Base-by-base conservation (phyloP, 495 filamentous ascomycete species). In the Penicillium lagena region DNA sequence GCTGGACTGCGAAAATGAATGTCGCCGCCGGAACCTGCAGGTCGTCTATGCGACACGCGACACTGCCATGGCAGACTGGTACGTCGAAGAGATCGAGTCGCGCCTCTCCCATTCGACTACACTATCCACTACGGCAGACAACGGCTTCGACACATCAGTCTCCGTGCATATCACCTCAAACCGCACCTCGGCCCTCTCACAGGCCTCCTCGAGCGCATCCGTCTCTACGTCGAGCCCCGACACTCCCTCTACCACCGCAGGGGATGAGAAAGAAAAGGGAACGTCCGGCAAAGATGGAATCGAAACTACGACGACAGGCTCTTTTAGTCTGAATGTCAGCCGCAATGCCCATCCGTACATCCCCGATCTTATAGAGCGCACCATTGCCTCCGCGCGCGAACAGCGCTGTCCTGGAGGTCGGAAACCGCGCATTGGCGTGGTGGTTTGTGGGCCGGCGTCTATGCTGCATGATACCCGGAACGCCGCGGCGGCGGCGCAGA, bases 401-500 rank as follows among this genome's bases (percentile, higher is more conserved):
- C 51, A 55, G 17, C 43, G 45, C 7, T 42, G 43, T 8, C 48
- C 43, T 8, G 35, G 36, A 2, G 50, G 47, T 2, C 43, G 39
- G 12, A 63, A 60, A 9, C 51, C 58, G 29, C 55, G 62, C 0
- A 47, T 76, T 11, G 73, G 64, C 1, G 65, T 80, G 1, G 63
- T 69, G 35, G 72, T 66, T 1, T 80, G 76, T 51, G 76, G 76
- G 0, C 75, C 76, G 12, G 58, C 58, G 1, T 69, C 64, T 28
- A 71, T 80, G 64, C 46, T 73, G 42, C 64, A 75, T 46, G 71
- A 71, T 53, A 70, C 71, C 1, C 57, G 68, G 10, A 70, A 77
- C 47, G 73, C 70, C 12, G 73, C 71, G 2, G 74, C 75, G 12
- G 44, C 52, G 3, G 74, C 66, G 35, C 72, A 78, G 52, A 36